A percentile compares a stretch with the other conserved stretches of the same genome.
These are phyloP conservation scores for Cryptococcus sp. DNA, from an alignment of 1,284 basidiomycete genomes.

Conservation along the genomic window DNA sequence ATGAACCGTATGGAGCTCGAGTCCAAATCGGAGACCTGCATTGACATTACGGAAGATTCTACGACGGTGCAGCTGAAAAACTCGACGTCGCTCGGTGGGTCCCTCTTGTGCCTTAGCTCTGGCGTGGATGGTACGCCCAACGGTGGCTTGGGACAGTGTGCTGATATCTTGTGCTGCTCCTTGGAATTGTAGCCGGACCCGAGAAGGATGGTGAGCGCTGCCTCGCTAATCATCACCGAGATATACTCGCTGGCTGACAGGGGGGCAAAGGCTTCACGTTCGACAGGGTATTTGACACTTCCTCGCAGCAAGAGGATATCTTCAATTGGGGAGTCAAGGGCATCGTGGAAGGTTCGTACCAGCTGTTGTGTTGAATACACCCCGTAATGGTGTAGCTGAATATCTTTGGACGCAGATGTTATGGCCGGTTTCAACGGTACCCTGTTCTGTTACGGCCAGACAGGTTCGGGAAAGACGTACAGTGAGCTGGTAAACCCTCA, in stretches of 20 bases:
- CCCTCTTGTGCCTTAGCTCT: background rate
- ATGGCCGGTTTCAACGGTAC: slow-evolving; percentile 99
- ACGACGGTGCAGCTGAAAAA: slow-evolving; percentile 73
- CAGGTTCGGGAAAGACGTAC: slow-evolving; percentile 94
- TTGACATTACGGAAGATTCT: slow-evolving; percentile 76
- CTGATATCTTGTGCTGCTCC: background rate
- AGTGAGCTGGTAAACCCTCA: slow-evolving; percentile 41
- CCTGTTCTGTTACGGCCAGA: slow-evolving; percentile 98
- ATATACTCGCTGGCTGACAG: slow-evolving; percentile 7
- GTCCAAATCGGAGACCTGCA: slow-evolving; percentile 86
- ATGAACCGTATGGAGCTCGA: slow-evolving; percentile 87
- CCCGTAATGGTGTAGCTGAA: background rate
- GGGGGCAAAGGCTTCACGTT: slow-evolving; percentile 77
- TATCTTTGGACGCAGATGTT: slow-evolving; percentile 67
- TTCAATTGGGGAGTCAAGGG: slow-evolving; percentile 98
- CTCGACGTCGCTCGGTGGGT: slow-evolving; percentile 64
- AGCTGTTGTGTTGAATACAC: background rate
- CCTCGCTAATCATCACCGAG: background rate
- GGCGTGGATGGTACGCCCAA: too few relatives aligned
- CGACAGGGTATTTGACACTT: slow-evolving; percentile 93
- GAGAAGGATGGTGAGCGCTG: slow-evolving; percentile 47
- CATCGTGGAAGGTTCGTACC: slow-evolving; percentile 51
- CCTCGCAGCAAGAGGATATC: slow-evolving; percentile 86
- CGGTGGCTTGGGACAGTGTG: background rate
- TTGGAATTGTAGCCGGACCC: slow-evolving; percentile 40